Conservation (phyloP, 352 stramenopile genomes). For the Phytophthora citrophthora region DNA sequence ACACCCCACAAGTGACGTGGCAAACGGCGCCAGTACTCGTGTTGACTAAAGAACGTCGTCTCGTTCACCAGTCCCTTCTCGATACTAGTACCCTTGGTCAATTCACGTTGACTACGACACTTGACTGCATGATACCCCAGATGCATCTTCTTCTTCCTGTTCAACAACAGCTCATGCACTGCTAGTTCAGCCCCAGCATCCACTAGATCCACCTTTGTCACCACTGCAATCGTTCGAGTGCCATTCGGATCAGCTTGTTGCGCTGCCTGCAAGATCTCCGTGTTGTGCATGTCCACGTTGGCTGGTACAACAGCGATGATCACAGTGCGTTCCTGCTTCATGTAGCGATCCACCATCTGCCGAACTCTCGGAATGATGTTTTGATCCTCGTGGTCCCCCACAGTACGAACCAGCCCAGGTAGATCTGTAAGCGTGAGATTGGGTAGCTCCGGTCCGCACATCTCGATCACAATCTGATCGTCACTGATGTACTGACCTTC, state of each 20-base stretch:
- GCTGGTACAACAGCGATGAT: constrained; percentile 88
- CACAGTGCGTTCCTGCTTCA: constrained; percentile 77
- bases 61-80: constrained; percentile 59
- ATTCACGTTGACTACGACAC: constrained; percentile 75
- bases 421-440: constrained; percentile 87
- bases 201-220: constrained; percentile 91
- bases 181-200: constrained; percentile 73
- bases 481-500: constrained; percentile 77
- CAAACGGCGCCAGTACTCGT: constrained; percentile 53
- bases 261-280: constrained; percentile 78
- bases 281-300: constrained; percentile 89
- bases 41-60: constrained; percentile 57
- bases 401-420: constrained; percentile 77
- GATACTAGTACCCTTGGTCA: constrained; percentile 64
- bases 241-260: constrained; percentile 70
- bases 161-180: constrained; percentile 78
- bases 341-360: constrained; percentile 73
- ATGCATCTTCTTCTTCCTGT: constrained; percentile 69
- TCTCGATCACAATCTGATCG: constrained; percentile 81
- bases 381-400: constrained; percentile 67
- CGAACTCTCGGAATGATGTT: constrained; percentile 74
- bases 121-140: constrained; percentile 90
- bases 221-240: constrained; percentile 82
- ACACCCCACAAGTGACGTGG: constrained; percentile 43
- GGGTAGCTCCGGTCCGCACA: constrained; percentile 61